These are phyloP conservation scores for Nicotiana undulata DNA, from an alignment of 257 asterid genomes.

Conservation along the genomic window DNA sequence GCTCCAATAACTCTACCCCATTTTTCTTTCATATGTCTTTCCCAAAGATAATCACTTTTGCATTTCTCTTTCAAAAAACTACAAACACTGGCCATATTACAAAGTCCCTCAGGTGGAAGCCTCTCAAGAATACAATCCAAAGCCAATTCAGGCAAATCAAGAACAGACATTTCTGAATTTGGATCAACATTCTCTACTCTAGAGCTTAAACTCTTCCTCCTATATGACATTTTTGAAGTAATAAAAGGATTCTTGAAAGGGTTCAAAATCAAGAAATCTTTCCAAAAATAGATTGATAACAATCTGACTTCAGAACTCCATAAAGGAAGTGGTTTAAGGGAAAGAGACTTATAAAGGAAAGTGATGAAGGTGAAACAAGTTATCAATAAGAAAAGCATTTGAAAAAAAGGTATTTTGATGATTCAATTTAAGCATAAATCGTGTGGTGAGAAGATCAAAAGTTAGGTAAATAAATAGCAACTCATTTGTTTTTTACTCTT, in stretches of 20 bases:
- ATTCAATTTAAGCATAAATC: constrained; percentile 25
- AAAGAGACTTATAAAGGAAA: constrained; percentile 49
- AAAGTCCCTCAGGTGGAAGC: constrained; percentile 68
- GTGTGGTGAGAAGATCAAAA: constrained; percentile 20
- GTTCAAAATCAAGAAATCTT: constrained; percentile 28
- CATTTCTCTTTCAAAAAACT: constrained; percentile 51
- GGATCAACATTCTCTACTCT: constrained; percentile 24
- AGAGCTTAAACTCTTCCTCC: constrained; percentile 22
- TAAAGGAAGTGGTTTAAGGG: constrained; percentile 50
- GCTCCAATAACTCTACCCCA: constrained; percentile 65
- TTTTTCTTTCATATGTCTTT: constrained; percentile 46
- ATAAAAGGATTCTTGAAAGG: constrained; percentile 17
- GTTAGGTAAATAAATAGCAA: constrained; percentile 22
- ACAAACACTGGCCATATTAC: constrained; percentile 58
- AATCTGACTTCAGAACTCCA: constrained; percentile 66
- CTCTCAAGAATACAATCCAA: constrained; percentile 75
- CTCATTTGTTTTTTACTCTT: constrained; percentile 4
- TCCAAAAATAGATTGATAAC: constrained; percentile 49
- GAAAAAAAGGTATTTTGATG: constrained; percentile 17
- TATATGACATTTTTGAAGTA: constrained; percentile 23
- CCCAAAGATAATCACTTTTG: constrained; percentile 62
- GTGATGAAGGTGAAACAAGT: constrained; percentile 54
- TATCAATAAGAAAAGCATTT: constrained; percentile 63
- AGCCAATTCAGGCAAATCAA: constrained; percentile 81
- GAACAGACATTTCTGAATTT: constrained; percentile 25